Evolutionary conservation across 176 grass and related monocot genomes (phyloP).

Genomic region (Aegilops longissima): DNA sequence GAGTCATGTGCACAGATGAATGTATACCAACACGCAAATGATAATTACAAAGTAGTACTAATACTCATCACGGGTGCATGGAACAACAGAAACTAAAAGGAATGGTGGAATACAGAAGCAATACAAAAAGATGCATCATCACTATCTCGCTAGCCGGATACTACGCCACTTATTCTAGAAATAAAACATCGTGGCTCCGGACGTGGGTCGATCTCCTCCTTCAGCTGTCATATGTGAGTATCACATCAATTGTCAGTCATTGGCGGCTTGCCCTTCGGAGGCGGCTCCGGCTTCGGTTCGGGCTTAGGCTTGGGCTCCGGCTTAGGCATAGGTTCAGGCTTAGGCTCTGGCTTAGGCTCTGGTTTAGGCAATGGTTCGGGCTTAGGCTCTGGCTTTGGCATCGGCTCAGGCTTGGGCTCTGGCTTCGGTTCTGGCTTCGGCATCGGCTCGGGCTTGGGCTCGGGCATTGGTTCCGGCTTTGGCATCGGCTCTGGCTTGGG

Average conservation of each 20-base stretch:
- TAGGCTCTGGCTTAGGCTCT: background rate
- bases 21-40: background rate
- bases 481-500: background rate
- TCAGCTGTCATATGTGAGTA: background rate
- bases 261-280: background rate
- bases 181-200: background rate
- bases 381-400: background rate
- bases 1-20: background rate
- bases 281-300: background rate
- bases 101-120: background rate
- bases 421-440: background rate
- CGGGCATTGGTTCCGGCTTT: background rate
- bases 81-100: background rate
- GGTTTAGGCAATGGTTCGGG: background rate
- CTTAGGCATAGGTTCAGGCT: background rate
- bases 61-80: background rate
- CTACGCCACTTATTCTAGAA: background rate
- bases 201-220: background rate
- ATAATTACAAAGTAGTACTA: background rate
- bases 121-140: conserved; percentile 9
- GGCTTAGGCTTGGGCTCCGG: background rate
- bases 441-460: background rate
- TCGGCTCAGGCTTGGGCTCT: background rate
- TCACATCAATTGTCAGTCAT: background rate
- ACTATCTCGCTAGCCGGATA: background rate